Base-by-base conservation (phyloP, 139 green algal genomes). In the Closterium sp. region DNA sequence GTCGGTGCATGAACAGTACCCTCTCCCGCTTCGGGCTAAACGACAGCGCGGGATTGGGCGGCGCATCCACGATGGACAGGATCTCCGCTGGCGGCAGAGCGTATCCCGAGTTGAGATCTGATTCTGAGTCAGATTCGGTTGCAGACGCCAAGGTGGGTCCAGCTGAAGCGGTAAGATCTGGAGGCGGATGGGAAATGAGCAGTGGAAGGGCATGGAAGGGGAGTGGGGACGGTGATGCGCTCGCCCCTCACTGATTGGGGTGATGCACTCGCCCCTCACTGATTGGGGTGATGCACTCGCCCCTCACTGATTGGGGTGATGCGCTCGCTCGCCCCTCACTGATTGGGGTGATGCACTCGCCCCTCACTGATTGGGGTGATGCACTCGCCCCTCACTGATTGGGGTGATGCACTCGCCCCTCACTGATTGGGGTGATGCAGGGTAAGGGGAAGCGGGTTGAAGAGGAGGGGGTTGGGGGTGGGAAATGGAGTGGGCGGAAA, bases 21-120 rank as follows among this genome's bases (percentile, higher is more conserved):
- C 96, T 91, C 42, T 73, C n/a, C 73, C 98, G 91, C 90, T 98
- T 94, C n/a, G 98, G 98, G 7, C 97, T 98, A 93, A 99, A 98
- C 10, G 96, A 97, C 17, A 99, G 95, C 22, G 94, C 90, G 2
- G 98, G 98, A 88, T 97, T 95, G 0, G 96, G 90, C 1, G 97
- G 97, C 6, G 95, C 89, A 91, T 99, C 97, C 29, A 99, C 97
- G 85, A 99, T 98, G 29, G 97, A 92, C 1, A 96, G 42, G n/a
- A 99, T 98, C 89, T 98, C 97, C 10, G 95, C 88, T 0, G 97
- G 97, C 0, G 98, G 98, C 90, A 97, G 31, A 31, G 94, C 94
- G 95, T 99, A 99, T 21, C 93, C 90, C 13, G 38, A 87, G 85
- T 79, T 79, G 17, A 79, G 62, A 79, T 79, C 62, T 27, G 62